Base-by-base conservation (phyloP, 257 asterid species). In the Fraxinus cuspidata region DNA sequence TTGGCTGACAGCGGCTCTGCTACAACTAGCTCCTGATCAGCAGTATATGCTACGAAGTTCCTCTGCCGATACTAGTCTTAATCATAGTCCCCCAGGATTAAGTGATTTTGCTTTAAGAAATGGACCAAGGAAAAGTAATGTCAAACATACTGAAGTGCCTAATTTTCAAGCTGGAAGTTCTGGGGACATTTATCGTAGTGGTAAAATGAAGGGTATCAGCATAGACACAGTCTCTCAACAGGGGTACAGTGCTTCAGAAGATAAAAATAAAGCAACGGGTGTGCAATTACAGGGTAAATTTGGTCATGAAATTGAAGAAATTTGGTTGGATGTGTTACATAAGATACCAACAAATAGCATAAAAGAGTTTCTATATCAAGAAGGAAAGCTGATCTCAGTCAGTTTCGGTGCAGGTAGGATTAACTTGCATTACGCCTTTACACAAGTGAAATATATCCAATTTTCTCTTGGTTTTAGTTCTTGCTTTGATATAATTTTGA, bases 1-100 rank as follows among this genome's bases (percentile, higher is more conserved):
- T 31, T 96, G 99, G 99, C 91, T 96, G 76, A 96, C 99, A 0
- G 99, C 98, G 37, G 98, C 98, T 28, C 80, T 96, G 75, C 84
- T 96, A 81, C 99, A 96, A 82, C 93, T 96, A 81, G 99, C 99
- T 68, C 99, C 98, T 6, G 99, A 96, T 84, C 96, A 90, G 76
- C 97, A 92, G 79, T 92, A 92, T 79, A 79, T 86, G 81, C 73
- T 89, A 34, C 97, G 95, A 35, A 83, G 80, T 87, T 94, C 98
- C 70, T 92, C 98, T 21, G 82, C 88, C 5, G 95, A 93, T 53
- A 83, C 90, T 23, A 93, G 97, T 80, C 85, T 86, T 70, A 80
- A 84, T 85, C 98, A 89, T 60, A 89, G 90, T 83, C 97, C 97
- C 27, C 74, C 81, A 42, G 88, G 76, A 79, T 73, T 84, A 72